phyloP scores from a whole-genome alignment of 2,329 filamentous ascomycete genomes.

The Scytalidium lignicola region DNA sequence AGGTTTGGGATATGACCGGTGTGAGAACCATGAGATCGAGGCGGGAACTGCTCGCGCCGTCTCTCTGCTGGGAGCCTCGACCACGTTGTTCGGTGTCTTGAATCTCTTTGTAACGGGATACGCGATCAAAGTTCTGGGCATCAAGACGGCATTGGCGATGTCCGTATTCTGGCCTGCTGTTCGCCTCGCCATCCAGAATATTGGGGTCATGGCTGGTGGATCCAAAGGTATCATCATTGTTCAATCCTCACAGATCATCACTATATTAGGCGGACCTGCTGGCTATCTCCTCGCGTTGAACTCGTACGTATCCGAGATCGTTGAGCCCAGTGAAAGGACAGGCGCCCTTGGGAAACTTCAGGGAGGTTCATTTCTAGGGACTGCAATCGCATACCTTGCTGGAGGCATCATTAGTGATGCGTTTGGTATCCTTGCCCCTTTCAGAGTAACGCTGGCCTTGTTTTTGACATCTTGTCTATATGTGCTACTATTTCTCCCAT shows the following conservation, averaged over 20 bases:
- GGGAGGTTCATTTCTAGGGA: slow-evolving; percentile 62
- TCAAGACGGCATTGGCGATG: slow-evolving; percentile 55
- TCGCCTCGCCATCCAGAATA: slow-evolving; percentile 56
- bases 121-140: slow-evolving; percentile 60
- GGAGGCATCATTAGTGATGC: slow-evolving; percentile 61
- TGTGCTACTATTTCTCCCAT: slow-evolving; percentile 36
- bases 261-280: slow-evolving; percentile 61
- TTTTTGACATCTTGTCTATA: slow-evolving; percentile 41
- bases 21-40: slow-evolving; percentile 56
- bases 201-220: slow-evolving; percentile 60
- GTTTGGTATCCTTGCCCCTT: slow-evolving; percentile 59
- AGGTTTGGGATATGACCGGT: slow-evolving; percentile 45
- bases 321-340: slow-evolving; percentile 54
- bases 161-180: slow-evolving; percentile 62
- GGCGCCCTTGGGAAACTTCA: slow-evolving; percentile 61
- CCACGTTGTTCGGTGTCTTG: slow-evolving; percentile 60
- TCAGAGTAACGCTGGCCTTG: slow-evolving; percentile 55
- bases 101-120: slow-evolving; percentile 65
- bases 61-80: slow-evolving; percentile 61
- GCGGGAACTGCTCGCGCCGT: slow-evolving; percentile 59
- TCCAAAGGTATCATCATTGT: slow-evolving; percentile 60
- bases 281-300: slow-evolving; percentile 67
- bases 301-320: slow-evolving; percentile 61
- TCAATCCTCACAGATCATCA: slow-evolving; percentile 62
- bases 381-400: slow-evolving; percentile 57